Conservation (phyloP, 345 rosid genomes). For the Eucalyptus caleyi region DNA sequence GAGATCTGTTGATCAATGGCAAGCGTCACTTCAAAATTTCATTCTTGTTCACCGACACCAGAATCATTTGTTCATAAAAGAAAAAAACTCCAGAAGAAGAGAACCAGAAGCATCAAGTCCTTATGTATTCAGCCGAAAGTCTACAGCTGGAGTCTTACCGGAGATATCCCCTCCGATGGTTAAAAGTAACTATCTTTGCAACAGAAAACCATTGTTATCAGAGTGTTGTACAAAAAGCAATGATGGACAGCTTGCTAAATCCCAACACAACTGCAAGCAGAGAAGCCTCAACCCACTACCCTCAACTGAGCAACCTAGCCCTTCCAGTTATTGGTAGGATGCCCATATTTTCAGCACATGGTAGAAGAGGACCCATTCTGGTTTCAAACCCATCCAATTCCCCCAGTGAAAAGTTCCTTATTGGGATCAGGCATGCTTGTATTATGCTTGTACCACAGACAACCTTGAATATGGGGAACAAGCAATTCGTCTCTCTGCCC, state of each 20-base stretch:
- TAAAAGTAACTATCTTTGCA: not conserved
- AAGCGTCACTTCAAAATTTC: not conserved
- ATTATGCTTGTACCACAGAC: not conserved
- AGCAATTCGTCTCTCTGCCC: not conserved
- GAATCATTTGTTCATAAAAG: not conserved
- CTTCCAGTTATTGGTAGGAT: not conserved
- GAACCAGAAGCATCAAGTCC: not conserved
- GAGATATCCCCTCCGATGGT: not conserved
- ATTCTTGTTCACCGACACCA: not conserved
- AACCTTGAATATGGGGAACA: not conserved
- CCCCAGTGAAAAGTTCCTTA: not conserved
- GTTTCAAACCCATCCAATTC: not conserved
- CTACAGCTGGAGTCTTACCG: not conserved
- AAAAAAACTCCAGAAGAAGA: not conserved
- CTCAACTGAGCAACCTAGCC: not conserved
- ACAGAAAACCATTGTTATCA: not conserved
- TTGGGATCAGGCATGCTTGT: not conserved
- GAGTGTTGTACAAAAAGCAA: not conserved
- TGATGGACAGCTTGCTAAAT: not conserved
- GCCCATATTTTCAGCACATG: not conserved
- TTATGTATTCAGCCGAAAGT: not conserved
- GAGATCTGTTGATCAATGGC: not conserved
- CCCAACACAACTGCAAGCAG: not conserved
- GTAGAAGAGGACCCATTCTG: not conserved
- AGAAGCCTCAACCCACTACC: not conserved